Conservation (phyloP, 495 filamentous ascomycete species). For the Aspergillus carlsbadensis region DNA sequence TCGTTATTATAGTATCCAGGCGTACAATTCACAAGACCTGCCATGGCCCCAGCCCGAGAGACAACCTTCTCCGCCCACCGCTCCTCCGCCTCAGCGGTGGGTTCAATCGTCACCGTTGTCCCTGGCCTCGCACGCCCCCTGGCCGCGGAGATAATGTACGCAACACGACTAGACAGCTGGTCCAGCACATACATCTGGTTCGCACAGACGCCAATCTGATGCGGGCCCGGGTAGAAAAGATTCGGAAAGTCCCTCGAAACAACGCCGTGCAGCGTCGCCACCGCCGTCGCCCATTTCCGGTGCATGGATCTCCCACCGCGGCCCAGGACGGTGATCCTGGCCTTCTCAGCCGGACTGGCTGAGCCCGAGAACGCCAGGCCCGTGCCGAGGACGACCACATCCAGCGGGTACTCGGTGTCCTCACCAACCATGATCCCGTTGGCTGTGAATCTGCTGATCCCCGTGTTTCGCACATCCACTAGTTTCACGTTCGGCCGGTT, state of each 20-base stretch:
- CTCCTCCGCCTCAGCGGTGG: constrained; percentile 41
- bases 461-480: constrained; percentile 30
- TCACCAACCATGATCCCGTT: constrained; percentile 26
- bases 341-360: neutral
- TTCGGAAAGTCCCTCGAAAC: constrained; percentile 50
- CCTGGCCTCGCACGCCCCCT: constrained; percentile 19
- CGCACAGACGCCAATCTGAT: constrained; percentile 32
- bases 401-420: constrained; percentile 31
- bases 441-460: constrained; percentile 20
- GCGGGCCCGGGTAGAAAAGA: constrained; percentile 44
- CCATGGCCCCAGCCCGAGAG: constrained; percentile 35
- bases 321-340: neutral
- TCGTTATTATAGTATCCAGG: constrained; percentile 57
- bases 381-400: constrained; percentile 38
- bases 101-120: constrained; percentile 34
- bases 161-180: constrained; percentile 34
- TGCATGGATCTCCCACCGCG: constrained; percentile 35
- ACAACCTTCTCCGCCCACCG: constrained; percentile 46
- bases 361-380: constrained; percentile 23
- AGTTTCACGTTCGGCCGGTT: constrained; percentile 31
- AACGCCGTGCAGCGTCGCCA: constrained; percentile 22
- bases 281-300: constrained; percentile 39
- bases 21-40: constrained; percentile 48
- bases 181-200: constrained; percentile 48
- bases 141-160: constrained; percentile 47